These are phyloP conservation scores for Pseudogymnoascus sp. DNA, from an alignment of 2,329 filamentous ascomycete genomes.

Conservation along the genomic window DNA sequence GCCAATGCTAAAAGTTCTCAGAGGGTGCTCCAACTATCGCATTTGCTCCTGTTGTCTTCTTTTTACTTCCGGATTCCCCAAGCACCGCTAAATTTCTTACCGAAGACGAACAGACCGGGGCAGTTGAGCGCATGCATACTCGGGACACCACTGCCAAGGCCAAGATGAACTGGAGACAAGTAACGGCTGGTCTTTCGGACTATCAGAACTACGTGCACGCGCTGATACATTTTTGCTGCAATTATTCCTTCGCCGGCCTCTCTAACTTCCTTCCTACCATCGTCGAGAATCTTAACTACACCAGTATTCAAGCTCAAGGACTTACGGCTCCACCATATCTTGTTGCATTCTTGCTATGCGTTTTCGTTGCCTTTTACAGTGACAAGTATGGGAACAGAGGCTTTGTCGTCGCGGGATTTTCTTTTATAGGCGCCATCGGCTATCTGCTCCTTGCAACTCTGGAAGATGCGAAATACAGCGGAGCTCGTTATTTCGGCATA, in stretches of 20 bases:
- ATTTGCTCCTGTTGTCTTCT: conserved; percentile 26
- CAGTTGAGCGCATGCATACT: conserved; percentile 20
- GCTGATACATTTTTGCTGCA: conserved; percentile 35
- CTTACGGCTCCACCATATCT: conserved; percentile 37
- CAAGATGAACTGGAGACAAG: conserved; percentile 28
- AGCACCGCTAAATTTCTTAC: conserved; percentile 27
- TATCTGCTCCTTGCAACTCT: conserved; percentile 30
- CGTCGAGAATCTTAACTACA: conserved; percentile 35
- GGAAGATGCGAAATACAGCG: conserved; percentile 19
- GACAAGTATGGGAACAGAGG: conserved; percentile 33
- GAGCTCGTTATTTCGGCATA: conserved; percentile 32
- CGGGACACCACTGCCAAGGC: conserved; percentile 25
- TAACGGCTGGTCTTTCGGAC: conserved; percentile 30
- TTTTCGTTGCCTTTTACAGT: conserved; percentile 28
- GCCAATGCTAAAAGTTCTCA: neutral
- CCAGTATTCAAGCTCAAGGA: conserved; percentile 34
- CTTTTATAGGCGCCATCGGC: conserved; percentile 26
- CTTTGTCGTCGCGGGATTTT: conserved; percentile 27
- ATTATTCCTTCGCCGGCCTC: conserved; percentile 33
- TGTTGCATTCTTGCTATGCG: conserved; percentile 31
- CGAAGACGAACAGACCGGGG: conserved; percentile 23
- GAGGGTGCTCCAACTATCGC: conserved; percentile 28
- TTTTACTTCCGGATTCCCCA: conserved; percentile 29
- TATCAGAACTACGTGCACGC: conserved; percentile 33
- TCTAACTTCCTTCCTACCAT: conserved; percentile 38